Evolutionary conservation across 2,329 filamentous ascomycete genomes (phyloP), one percentile per base, ranked within the genome.

Genomic region (Penicillium sp.): DNA sequence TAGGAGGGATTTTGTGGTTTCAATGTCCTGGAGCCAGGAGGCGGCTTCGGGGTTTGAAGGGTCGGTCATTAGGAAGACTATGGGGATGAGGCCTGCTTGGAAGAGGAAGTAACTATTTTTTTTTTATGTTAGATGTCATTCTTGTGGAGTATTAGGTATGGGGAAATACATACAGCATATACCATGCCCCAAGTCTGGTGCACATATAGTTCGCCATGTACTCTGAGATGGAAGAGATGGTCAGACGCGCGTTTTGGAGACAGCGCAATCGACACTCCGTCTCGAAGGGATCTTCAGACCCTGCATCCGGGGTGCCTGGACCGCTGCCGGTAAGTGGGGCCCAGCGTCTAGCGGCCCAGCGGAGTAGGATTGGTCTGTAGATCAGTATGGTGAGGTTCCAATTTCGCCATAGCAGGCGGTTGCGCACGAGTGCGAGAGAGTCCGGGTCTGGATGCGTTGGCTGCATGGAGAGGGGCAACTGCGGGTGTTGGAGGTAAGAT

Each of bases 351-450:
- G 70, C 69, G 21, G 74, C 72, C 74, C 74, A 76, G 25, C 73
- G 73, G 23, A 78, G 69, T 4, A 79, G 63, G 38, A 78, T 72
- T 2, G 76, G 76, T 19, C 76, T 71, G 47, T 77, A 78, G 23
- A 78, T 70, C 21, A 79, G 69, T 48, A 78, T 78, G 5, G 74
- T 69, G 49, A 79, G 59, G 45, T 78, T 77, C 70, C 75, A 76
- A 53, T 74, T 71, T 43, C 77, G 70, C 77, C 76, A 79, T 50
- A 75, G 68, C 19, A 78, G 64, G 25, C 73, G 68, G 40, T 72
- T 74, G 34, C 75, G 71, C 36, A 75, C 72, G 16, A 78, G 64
- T 11, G 75, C 71, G 39, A 75, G 68, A 16, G 70, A 70, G 41
- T 76, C 70, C 2, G 72, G 65, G 46, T 75, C 72, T 23, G 70